Percentiles rank a stretch among this genome's conserved stretches.
These are phyloP conservation scores for Diddensiella transvaalensis DNA, from an alignment of 805 yeast species.

Conservation along the genomic window DNA sequence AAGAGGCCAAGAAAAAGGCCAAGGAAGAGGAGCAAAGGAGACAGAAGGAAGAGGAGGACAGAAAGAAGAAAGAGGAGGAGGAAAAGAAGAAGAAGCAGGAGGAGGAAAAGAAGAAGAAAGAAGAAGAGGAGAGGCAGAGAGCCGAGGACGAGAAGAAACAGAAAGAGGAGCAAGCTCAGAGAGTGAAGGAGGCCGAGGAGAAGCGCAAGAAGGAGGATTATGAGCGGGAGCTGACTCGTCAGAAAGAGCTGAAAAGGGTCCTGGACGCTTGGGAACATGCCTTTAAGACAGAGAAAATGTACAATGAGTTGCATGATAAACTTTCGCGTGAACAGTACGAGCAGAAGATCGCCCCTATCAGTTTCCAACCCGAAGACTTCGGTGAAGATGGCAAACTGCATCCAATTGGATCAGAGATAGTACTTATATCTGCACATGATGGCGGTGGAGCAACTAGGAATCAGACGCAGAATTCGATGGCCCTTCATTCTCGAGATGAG, in stretches of 20 bases:
- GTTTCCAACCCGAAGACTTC: constrained; percentile 1
- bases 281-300: not conserved
- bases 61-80: not conserved
- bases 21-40: not conserved
- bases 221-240: not conserved
- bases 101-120: not conserved
- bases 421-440: constrained; percentile 10
- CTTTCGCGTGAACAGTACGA: not conserved
- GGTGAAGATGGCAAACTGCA: constrained; percentile 1
- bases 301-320: not conserved
- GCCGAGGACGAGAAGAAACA: not conserved
- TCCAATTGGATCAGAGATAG: constrained; percentile 2
- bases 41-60: not conserved
- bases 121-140: not conserved
- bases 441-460: constrained; percentile 16
- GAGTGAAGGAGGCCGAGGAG: not conserved
- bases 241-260: not conserved
- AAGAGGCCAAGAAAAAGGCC: not conserved
- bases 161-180: not conserved
- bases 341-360: not conserved
- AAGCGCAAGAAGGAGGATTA: not conserved
- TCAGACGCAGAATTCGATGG: constrained; percentile 12
- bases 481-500: constrained; percentile 28
- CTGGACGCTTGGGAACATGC: constrained; percentile 1
- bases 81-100: not conserved